Base-by-base conservation (phyloP, 2,329 filamentous ascomycete genomes). In the Cladophialophora carrionii region DNA sequence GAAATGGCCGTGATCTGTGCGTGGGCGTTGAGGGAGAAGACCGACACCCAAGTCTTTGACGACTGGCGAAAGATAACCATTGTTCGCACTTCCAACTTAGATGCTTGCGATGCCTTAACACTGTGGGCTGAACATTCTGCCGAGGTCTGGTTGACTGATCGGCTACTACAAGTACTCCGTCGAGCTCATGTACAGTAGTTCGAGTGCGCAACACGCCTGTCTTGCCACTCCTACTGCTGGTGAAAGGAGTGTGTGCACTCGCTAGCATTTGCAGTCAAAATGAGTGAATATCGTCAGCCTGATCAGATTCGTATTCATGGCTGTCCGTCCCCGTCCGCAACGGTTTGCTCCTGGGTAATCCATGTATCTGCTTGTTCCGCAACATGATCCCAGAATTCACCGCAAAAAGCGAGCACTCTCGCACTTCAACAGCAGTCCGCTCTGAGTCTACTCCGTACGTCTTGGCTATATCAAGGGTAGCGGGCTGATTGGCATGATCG, bases 121-220 rank as follows among this genome's bases (percentile, higher is more conserved):
- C 34, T 10, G 3, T 34, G 52, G 52, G 52, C 29, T 31, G 52
- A 54, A 54, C 29, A 54, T 54, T 54, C 29, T 54, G 17, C 52
- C 52, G 52, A 34, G 52, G 12, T 20, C 52, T 20, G 14, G 14
- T 7, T 31, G 12, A 41, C 32, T 41, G 3, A 12, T 41, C 5
- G 14, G 37, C 34, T 41, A 37, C 34, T 37, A 17, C 7, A 43
- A 20, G 37, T 17, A n/a, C 37, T 17, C 14, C 6, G 37, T 43
- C n/a, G 17, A 43, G 17, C 14, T 43, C 37, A 17, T 17, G 14
- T 17, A 43, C n/a, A n/a, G n/a, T n/a, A 7, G 37, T 20, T 20
- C 6, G 37, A 43, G 4, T 43, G 10, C 37, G 4, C 37, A 8
- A 2, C 17, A 43, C 0, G 37, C 14, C 14, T 41, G 12, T 6